phyloP scores from a whole-genome alignment of 495 filamentous ascomycete genomes.

The Aspergillus cristatus region DNA sequence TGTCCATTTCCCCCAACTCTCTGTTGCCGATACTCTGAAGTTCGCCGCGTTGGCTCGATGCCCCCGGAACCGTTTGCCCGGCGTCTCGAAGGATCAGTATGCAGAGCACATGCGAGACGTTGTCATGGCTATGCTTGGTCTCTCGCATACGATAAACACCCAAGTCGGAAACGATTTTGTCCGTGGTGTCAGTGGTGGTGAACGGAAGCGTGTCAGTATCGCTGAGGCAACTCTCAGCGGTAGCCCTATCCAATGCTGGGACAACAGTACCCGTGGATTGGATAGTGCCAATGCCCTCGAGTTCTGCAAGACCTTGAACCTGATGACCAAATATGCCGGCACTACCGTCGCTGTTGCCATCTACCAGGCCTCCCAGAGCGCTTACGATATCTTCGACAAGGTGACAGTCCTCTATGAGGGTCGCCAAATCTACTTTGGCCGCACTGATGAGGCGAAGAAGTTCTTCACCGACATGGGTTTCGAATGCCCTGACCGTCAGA shows the following conservation, averaged over 20 bases:
- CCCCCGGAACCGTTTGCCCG: conserved; percentile 38
- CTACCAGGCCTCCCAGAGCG: conserved; percentile 80
- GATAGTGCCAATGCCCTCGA: conserved; percentile 80
- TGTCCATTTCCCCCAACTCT: conserved; percentile 57
- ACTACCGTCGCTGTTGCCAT: conserved; percentile 72
- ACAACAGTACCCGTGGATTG: conserved; percentile 79
- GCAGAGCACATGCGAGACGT: conserved; percentile 46
- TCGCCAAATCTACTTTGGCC: conserved; percentile 61
- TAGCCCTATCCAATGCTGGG: conserved; percentile 70
- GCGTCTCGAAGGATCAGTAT: conserved; percentile 38
- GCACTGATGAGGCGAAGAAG: conserved; percentile 46
- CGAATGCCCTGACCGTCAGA: conserved; percentile 53
- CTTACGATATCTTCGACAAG: conserved; percentile 63
- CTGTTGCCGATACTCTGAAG: conserved; percentile 55
- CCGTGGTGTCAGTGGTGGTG: conserved; percentile 78
- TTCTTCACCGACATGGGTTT: conserved; percentile 62
- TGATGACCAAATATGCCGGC: conserved; percentile 69
- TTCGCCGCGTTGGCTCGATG: conserved; percentile 50
- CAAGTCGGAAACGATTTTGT: conserved; percentile 68
- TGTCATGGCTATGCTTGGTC: conserved; percentile 56
- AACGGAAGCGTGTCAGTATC: conserved; percentile 61
- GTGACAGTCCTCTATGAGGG: conserved; percentile 55
- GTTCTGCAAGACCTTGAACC: conserved; percentile 58
- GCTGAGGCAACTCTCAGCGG: conserved; percentile 59
- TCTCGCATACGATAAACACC: conserved; percentile 47